These are phyloP conservation scores for Calonectria pseudoturangicola DNA, from an alignment of 2,329 filamentous ascomycete species.

Conservation along the genomic window DNA sequence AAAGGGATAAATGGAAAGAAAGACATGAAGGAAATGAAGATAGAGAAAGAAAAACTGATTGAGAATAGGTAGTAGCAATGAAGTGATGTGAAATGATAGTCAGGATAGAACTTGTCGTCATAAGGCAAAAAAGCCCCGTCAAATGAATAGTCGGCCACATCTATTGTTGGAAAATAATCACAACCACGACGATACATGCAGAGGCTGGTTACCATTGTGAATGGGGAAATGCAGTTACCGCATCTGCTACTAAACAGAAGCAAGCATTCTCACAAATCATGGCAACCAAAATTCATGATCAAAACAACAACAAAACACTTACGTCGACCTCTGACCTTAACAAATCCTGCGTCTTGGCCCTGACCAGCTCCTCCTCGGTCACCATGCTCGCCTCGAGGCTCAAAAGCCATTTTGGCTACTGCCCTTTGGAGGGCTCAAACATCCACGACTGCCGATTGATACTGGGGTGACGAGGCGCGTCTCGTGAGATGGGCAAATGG, in stretches of 20 bases:
- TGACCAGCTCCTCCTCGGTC: slow-evolving; percentile 62
- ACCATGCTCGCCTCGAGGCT: slow-evolving; percentile 70
- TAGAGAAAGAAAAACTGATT: not conserved
- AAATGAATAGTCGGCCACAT: not conserved
- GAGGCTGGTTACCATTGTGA: not conserved
- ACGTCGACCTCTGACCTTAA: slow-evolving; percentile 72
- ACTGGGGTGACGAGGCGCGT: slow-evolving; percentile 46
- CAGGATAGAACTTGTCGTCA: not conserved
- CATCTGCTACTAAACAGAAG: slow-evolving; percentile 44
- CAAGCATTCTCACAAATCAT: slow-evolving; percentile 12
- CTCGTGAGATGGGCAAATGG: slow-evolving; percentile 37
- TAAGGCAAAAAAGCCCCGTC: not conserved
- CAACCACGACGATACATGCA: not conserved
- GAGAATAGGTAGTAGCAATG: not conserved
- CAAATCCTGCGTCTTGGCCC: slow-evolving; percentile 66
- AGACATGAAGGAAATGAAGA: not conserved
- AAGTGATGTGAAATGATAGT: not conserved
- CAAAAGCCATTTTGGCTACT: slow-evolving; percentile 69
- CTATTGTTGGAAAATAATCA: slow-evolving; percentile 18
- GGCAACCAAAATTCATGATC: slow-evolving; percentile 14
- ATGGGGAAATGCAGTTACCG: slow-evolving; percentile 12
- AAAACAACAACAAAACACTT: slow-evolving; percentile 57
- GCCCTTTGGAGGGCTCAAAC: slow-evolving; percentile 46
- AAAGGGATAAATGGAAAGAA: not conserved
- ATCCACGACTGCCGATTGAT: slow-evolving; percentile 48